A percentile compares a stretch with the other conserved stretches of the same genome.
phyloP scores from a whole-genome alignment of 2,329 filamentous ascomycete genomes.

The Spiromastix sp. region DNA sequence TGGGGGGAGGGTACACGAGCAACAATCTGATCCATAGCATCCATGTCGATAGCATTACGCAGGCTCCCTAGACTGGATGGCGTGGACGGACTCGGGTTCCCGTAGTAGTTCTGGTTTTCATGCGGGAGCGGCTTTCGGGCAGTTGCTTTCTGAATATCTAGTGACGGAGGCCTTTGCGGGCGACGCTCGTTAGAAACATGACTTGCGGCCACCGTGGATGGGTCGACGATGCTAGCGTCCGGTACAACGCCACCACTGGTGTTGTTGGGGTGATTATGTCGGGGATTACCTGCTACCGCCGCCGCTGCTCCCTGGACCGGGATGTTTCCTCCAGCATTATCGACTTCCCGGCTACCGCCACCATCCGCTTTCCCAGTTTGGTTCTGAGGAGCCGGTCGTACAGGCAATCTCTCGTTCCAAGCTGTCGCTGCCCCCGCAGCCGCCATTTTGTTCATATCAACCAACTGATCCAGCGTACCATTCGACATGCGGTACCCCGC shows the following conservation, averaged over 20 bases:
- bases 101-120: conserved; percentile 5
- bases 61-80: conserved; percentile 33
- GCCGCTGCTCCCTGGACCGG: background rate
- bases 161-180: conserved; percentile 3
- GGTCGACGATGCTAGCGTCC: no score
- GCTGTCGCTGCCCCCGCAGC: conserved; percentile 28
- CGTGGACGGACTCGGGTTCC: conserved; percentile 17
- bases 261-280: conserved; percentile 1
- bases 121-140: conserved; percentile 42
- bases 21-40: conserved; percentile 41
- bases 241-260: no score
- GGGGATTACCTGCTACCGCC: background rate
- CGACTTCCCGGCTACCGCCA: conserved; percentile 31
- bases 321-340: conserved; percentile 18
- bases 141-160: conserved; percentile 6
- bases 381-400: no score
- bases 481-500: conserved; percentile 77
- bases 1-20: conserved; percentile 11
- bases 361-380: conserved; percentile 20
- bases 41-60: conserved; percentile 35
- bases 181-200: background rate
- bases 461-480: conserved; percentile 70
- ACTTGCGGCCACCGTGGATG: background rate
- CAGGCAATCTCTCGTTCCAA: conserved; percentile 30
- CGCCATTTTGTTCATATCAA: conserved; percentile 52